Percentiles rank a stretch among this genome's conserved stretches.
phyloP scores from a whole-genome alignment of 768 basidiomycete genomes.

The Naganishia friedmannii region DNA sequence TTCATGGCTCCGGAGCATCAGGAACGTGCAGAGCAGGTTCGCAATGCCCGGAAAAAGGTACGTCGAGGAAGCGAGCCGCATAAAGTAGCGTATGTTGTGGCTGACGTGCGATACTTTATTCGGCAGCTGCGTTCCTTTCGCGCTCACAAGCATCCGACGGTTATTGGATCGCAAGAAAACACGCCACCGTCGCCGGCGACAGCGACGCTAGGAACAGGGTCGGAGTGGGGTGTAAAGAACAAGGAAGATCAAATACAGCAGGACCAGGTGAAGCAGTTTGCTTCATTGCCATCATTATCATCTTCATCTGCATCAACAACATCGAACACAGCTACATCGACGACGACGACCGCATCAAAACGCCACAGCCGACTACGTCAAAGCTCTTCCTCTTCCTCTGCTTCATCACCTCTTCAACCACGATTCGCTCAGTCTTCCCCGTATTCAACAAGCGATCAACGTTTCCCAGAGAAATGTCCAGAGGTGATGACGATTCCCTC shows the following conservation, averaged over 20 bases:
- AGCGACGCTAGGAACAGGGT: background rate
- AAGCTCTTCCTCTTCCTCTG: background rate
- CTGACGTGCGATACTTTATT: background rate
- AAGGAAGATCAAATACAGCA: background rate
- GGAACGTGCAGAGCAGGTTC: slow-evolving; percentile 11
- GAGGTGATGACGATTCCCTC: background rate
- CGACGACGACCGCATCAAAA: background rate
- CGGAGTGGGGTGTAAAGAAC: background rate
- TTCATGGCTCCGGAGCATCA: background rate
- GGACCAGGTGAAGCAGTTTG: no score
- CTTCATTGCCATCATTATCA: no score
- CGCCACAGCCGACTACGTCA: background rate
- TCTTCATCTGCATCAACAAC: no score
- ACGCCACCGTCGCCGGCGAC: background rate
- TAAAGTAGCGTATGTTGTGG: background rate
- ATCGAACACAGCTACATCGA: background rate
- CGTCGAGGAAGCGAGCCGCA: background rate
- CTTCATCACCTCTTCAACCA: background rate
- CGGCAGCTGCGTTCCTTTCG: slow-evolving; percentile 16
- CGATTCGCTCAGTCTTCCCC: background rate
- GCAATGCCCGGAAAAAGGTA: slow-evolving; percentile 22
- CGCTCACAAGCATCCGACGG: background rate
- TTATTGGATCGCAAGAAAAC: background rate
- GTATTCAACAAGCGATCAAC: background rate
- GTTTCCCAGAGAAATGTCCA: background rate